Percentiles rank a stretch among this genome's conserved stretches.
Conservation (phyloP, 371 early-diverging fungal genomes). For the Choanephora cucurbitarum region DNA sequence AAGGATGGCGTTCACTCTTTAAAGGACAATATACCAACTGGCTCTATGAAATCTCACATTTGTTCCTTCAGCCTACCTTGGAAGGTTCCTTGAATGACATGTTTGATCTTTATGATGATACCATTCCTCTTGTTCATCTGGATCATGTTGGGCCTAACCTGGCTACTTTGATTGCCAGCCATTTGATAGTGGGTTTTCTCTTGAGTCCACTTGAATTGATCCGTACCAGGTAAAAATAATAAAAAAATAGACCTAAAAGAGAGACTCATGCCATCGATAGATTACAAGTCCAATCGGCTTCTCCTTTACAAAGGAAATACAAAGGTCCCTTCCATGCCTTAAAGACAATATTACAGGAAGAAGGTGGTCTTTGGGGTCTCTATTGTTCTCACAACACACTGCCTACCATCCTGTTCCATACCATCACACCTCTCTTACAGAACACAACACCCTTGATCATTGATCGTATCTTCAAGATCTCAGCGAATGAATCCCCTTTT, state of each 20-base stretch:
- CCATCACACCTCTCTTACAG: conserved; percentile 73
- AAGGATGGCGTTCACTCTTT: conserved; percentile 66
- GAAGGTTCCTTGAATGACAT: conserved; percentile 77
- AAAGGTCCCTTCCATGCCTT: conserved; percentile 75
- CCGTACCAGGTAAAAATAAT: conserved; percentile 61
- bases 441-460: conserved; percentile 71
- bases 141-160: conserved; percentile 69
- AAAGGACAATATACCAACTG: conserved; percentile 79
- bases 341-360: conserved; percentile 72
- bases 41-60: conserved; percentile 71
- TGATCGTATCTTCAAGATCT: conserved; percentile 69
- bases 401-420: conserved; percentile 78
- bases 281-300: conserved; percentile 73
- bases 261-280: conserved; percentile 13
- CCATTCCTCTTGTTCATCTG: conserved; percentile 71
- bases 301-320: conserved; percentile 78
- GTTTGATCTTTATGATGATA: conserved; percentile 79
- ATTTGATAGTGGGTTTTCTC: conserved; percentile 68
- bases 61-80: conserved; percentile 78
- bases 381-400: conserved; percentile 71
- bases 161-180: conserved; percentile 70
- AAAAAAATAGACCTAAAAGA: neutral
- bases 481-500: conserved; percentile 67
- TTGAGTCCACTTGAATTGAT: conserved; percentile 83
- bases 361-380: conserved; percentile 76